Conservation (phyloP, 352 stramenopile species). For the Pythium grandisporangium region DNA sequence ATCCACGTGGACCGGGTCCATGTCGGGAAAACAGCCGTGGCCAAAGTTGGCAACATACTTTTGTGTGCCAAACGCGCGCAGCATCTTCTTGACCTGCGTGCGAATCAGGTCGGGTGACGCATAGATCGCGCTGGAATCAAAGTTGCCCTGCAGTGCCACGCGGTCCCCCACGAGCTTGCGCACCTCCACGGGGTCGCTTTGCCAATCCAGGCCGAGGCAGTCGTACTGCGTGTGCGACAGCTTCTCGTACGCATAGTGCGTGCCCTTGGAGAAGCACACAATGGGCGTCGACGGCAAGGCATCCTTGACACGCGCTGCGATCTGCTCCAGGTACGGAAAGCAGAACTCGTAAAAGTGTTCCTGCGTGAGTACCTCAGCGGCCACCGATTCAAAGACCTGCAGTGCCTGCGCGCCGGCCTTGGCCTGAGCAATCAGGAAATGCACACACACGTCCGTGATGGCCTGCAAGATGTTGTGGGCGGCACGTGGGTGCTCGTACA, state of each 20-base stretch:
- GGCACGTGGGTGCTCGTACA: slow-evolving; percentile 90
- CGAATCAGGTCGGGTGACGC: slow-evolving; percentile 80
- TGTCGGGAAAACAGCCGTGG: slow-evolving; percentile 95
- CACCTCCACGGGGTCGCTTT: slow-evolving; percentile 87
- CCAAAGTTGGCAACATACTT: slow-evolving; percentile 97
- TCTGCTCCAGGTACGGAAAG: slow-evolving; percentile 87
- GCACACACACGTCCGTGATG: slow-evolving; percentile 92
- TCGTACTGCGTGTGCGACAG: slow-evolving; percentile 87
- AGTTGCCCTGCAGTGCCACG: slow-evolving; percentile 89
- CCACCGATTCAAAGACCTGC: slow-evolving; percentile 97
- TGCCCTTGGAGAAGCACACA: slow-evolving; percentile 83
- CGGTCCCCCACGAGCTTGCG: slow-evolving; percentile 68
- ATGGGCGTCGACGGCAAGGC: slow-evolving; percentile 53
- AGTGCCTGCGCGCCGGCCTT: slow-evolving; percentile 92
- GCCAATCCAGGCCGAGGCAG: slow-evolving; percentile 91
- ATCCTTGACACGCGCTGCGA: slow-evolving; percentile 70
- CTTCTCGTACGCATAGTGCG: slow-evolving; percentile 66
- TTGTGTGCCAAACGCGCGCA: slow-evolving; percentile 91
- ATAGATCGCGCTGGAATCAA: slow-evolving; percentile 88
- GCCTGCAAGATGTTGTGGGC: slow-evolving; percentile 89
- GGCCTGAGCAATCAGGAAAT: slow-evolving; percentile 94
- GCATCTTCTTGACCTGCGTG: slow-evolving; percentile 88
- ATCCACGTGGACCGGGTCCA: slow-evolving; percentile 91
- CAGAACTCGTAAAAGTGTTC: slow-evolving; percentile 94
- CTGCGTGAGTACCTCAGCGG: slow-evolving; percentile 91